Conservation (phyloP, 139 green algal species). For the Gonium pectorale region DNA sequence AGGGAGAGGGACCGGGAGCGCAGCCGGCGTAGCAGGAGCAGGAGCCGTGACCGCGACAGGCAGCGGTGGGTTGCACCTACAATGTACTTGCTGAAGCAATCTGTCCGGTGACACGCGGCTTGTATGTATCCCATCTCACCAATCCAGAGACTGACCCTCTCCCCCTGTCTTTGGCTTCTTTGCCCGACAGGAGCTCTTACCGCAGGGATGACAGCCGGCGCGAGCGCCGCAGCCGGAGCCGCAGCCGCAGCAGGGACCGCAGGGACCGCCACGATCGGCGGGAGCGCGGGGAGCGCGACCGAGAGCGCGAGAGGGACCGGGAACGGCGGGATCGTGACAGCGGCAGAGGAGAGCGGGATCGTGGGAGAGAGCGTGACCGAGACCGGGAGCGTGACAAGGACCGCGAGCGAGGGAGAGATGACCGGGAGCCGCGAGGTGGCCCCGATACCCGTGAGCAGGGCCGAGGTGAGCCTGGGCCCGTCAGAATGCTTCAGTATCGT, state of each 20-base stretch:
- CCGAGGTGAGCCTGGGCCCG: too few species aligned
- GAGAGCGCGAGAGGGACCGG: neutral
- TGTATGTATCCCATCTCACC: too few species aligned
- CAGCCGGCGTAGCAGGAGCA: conserved; percentile 4
- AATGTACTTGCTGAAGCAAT: neutral
- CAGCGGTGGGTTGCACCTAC: neutral
- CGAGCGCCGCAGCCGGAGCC: conserved; percentile 14
- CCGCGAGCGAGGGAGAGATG: neutral
- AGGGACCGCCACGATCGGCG: conserved; percentile 19
- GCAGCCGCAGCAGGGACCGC: conserved; percentile 26
- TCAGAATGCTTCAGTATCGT: too few species aligned
- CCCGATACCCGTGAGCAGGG: too few species aligned
- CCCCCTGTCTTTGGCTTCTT: too few species aligned
- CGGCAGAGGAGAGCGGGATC: neutral
- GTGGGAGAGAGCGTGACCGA: neutral
- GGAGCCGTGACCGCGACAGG: conserved; percentile 46
- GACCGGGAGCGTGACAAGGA: conserved; percentile 33
- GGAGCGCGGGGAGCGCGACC: conserved; percentile 2
- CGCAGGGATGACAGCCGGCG: neutral
- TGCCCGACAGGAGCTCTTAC: neutral
- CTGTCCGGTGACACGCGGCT: neutral
- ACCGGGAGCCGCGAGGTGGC: too few species aligned
- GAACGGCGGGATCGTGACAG: conserved; percentile 17
- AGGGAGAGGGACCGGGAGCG: conserved; percentile 9
- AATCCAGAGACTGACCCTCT: too few species aligned